Conservation (phyloP, 2,329 filamentous ascomycete genomes). For the Knoxdaviesia proteae region DNA sequence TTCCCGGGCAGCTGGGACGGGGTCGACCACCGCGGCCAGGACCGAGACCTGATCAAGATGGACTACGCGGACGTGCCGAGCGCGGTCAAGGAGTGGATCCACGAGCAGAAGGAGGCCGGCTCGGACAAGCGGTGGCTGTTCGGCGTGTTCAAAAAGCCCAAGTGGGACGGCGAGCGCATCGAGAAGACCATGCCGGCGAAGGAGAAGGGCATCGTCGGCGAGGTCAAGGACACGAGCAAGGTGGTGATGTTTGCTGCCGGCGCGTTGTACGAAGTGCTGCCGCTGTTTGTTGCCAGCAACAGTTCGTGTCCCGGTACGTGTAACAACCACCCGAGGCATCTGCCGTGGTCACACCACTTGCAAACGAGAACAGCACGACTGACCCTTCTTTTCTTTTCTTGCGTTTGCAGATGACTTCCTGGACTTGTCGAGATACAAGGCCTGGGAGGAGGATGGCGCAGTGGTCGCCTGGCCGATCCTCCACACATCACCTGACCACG, state of each 20-base stretch:
- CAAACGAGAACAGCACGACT: not conserved
- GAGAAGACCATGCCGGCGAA: constrained; percentile 12
- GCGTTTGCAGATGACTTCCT: constrained; percentile 4
- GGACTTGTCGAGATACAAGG: constrained; percentile 11
- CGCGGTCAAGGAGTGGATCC: constrained; percentile 19
- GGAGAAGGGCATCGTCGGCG: constrained; percentile 6
- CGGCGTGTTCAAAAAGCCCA: constrained; percentile 14
- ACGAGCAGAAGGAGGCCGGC: constrained; percentile 11
- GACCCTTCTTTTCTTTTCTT: not conserved
- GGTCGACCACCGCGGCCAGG: constrained; percentile 16
- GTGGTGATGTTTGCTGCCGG: constrained; percentile 22
- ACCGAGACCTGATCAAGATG: constrained; percentile 18
- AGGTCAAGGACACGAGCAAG: constrained; percentile 7
- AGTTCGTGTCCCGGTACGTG: constrained; percentile 10
- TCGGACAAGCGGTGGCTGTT: constrained; percentile 12
- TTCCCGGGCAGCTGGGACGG: constrained; percentile 21
- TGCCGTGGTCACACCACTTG: too few relatives aligned
- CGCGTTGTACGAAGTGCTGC: constrained; percentile 20
- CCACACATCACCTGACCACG: constrained; percentile 10
- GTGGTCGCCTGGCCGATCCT: constrained; percentile 13
- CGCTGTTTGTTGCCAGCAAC: constrained; percentile 18
- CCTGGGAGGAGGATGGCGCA: constrained; percentile 8
- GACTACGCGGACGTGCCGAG: constrained; percentile 13
- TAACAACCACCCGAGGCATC: too few relatives aligned
- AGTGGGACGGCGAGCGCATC: constrained; percentile 14